Conservation (phyloP, 2,329 filamentous ascomycete genomes). For the Ceratocystis variospora region DNA sequence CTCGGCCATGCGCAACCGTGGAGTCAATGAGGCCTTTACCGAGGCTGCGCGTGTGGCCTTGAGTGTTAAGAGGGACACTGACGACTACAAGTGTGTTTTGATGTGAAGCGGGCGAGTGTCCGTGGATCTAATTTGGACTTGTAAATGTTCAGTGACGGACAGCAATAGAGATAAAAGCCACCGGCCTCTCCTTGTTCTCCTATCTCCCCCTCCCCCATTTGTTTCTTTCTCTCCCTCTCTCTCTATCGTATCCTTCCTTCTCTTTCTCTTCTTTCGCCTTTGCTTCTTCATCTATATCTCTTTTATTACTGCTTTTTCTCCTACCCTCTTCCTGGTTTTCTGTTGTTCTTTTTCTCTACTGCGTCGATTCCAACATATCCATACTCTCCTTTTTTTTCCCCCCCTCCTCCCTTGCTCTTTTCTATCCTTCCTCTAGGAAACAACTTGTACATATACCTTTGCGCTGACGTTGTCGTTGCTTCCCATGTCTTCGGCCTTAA, state of each 20-base stretch:
- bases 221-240: constrained; percentile 1
- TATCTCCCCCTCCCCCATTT: not conserved
- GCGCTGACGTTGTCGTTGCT: constrained; percentile 1
- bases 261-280: not conserved
- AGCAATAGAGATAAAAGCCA: not conserved
- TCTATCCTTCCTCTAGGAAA: constrained; percentile 10
- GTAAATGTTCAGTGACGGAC: too few species aligned
- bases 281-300: constrained; percentile 3
- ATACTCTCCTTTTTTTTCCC: not conserved
- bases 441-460: constrained; percentile 8
- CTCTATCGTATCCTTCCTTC: not conserved
- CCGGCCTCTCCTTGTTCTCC: not conserved
- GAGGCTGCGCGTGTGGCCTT: constrained; percentile 92
- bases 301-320: not conserved
- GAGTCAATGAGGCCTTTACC: constrained; percentile 96
- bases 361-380: not conserved
- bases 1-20: constrained; percentile 94
- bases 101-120: constrained; percentile 34
- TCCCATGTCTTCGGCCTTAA: not conserved
- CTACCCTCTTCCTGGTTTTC: not conserved
- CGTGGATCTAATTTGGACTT: too few species aligned
- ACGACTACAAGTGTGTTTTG: constrained; percentile 45
- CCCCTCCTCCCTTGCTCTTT: not conserved
- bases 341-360: not conserved
- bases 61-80: constrained; percentile 51